Base-by-base conservation (phyloP, 2,329 filamentous ascomycete genomes). In the Cryoendolithus antarcticus region DNA sequence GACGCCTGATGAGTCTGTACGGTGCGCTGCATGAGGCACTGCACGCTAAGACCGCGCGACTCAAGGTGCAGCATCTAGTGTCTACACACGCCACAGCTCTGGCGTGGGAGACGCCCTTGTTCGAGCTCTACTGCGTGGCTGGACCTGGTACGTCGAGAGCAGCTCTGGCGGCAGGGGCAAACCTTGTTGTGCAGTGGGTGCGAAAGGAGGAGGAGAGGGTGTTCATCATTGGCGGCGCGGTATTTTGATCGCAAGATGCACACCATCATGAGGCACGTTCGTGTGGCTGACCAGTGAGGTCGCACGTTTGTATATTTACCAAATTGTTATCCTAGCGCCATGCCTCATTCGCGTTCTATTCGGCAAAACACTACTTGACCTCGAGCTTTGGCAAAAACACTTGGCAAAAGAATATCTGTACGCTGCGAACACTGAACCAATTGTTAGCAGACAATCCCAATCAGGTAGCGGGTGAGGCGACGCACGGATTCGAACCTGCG, bases 151-250 rank as follows among this genome's bases (percentile, higher is more conserved):
- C 71, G 15, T 68, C 67, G 37, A 61, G 75, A 32, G 71, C 71
- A 39, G 75, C 77, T 8, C 69, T 98, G 52, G 84, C 85, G 7
- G 82, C 89, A 58, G 85, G 82, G 8, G 89, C 88, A 28, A 93
- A 91, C 57, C 80, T 82, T 62, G 77, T 98, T 36, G 79, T 93
- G 4, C 83, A 91, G 55, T 98, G 89, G 88, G 81, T 89, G 2
- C 80, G 84, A 56, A 72, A 79, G 48, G 91, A 98, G 62, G 89
- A 96, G 61, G 88, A 96, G 62, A 71, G 91, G 41, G 67, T 96
- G 4, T 98, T 98, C 56, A 94, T 98, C 43, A 91, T 98, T 56
- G 91, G 91, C 1, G 93, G 91, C n/a, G 91, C 88, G 32, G 89
- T 96, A 19, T 19, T 19, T 19, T 19, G 15, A 31, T 33, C 4